Evolutionary conservation across 306 rosid genomes (phyloP), one percentile per base, ranked within the genome.

Genomic region (Astragalus glycyphyllos): DNA sequence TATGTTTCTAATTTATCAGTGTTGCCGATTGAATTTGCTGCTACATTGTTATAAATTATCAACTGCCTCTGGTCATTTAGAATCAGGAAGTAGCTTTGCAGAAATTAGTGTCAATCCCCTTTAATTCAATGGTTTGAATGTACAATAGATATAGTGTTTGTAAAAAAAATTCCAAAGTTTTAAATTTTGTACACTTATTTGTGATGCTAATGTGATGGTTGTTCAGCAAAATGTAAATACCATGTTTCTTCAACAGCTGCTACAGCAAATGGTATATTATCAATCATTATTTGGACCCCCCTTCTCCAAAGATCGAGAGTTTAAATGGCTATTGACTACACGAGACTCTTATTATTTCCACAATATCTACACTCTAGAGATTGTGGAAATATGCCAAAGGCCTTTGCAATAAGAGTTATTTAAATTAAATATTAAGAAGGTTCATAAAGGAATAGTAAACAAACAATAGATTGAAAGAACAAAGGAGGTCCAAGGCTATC

Each of bases 61-160:
- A 12, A 45, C n/a, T n/a, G n/a, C n/a, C 50, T 69, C 58, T 32
- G 6, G 14, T 56, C 65, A 49, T 64, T 61, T 68, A 62, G 69
- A 70, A 58, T 11, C 10, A 23, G 49, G 70, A 56, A 16, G 47
- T 34, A 71, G 70, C 79, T 65, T 65, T 49, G 53, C n/a, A n/a
- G n/a, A n/a, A n/a, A n/a, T n/a, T n/a, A n/a, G n/a, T n/a, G n/a
- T n/a, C n/a, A n/a, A n/a, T 54, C 10, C 49, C 34, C 49, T 51
- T 46, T 55, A 14, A 40, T 67, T 57, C 17, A 20, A 37, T 7
- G 41, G 41, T 37, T 4, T 37, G 41, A 5, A 37, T 37, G 41
- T 37, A 37, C 7, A 37, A 58, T 35, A 12, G 49, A 74, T 44
- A 53, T 69, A 41, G 10, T 37, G 5, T 37, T 37, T 37, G 41